A percentile compares a stretch with the other conserved stretches of the same genome.
Conservation (phyloP, 352 stramenopile genomes). For the Phytophthora pluvialis region DNA sequence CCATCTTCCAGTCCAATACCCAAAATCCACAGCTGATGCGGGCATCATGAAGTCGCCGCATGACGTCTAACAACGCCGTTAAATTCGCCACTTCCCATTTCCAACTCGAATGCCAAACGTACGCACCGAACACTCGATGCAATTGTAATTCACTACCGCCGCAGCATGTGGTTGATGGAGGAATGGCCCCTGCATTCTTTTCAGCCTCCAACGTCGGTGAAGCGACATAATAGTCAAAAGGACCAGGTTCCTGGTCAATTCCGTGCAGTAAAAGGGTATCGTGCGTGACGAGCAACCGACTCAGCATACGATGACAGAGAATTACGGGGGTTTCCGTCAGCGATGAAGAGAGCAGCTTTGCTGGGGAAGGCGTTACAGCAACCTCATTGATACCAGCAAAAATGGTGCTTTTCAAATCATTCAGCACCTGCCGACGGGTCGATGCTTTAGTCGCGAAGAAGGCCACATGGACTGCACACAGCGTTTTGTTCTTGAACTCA, state of each 20-base stretch:
- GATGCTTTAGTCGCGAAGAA: constrained; percentile 83
- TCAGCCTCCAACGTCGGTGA: constrained; percentile 45
- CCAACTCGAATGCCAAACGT: constrained; percentile 90
- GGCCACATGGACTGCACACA: constrained; percentile 83
- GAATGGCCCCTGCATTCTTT: constrained; percentile 38
- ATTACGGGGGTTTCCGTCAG: constrained; percentile 30
- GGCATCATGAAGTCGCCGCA: constrained; percentile 75
- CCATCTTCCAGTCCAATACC: constrained; percentile 84
- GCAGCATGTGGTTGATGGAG: constrained; percentile 64
- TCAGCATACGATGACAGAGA: constrained; percentile 84
- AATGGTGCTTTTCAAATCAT: constrained; percentile 75
- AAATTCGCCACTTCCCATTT: constrained; percentile 78
- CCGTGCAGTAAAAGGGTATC: constrained; percentile 71
- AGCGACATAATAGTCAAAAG: constrained; percentile 41
- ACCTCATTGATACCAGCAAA: constrained; percentile 61
- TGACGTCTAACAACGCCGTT: constrained; percentile 59
- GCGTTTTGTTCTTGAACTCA: constrained; percentile 81
- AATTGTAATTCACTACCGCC: constrained; percentile 79
- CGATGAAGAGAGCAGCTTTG: constrained; percentile 35
- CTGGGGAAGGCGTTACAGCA: constrained; percentile 29
- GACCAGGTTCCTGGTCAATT: constrained; percentile 38
- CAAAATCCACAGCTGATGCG: constrained; percentile 80
- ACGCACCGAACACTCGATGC: constrained; percentile 81
- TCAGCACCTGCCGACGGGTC: constrained; percentile 67
- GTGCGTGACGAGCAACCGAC: constrained; percentile 74